phyloP scores from a whole-genome alignment of 352 stramenopile genomes.

The Phytopythium litorale region DNA sequence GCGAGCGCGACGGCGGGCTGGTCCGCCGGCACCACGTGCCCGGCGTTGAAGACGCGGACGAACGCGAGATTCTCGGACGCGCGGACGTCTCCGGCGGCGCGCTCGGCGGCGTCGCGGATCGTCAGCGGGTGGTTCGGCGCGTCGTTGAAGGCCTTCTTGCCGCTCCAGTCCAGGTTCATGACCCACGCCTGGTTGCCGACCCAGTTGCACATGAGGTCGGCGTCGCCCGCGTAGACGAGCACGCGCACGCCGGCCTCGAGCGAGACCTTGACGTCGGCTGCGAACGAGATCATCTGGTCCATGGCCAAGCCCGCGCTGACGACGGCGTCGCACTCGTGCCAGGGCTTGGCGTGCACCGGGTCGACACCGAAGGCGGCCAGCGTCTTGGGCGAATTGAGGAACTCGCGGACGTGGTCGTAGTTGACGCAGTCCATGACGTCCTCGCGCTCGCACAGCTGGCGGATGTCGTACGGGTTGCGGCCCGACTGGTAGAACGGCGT shows the following conservation, averaged over 20 bases:
- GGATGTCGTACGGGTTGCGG: conserved; percentile 78
- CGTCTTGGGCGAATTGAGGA: conserved; percentile 61
- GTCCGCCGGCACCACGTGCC: conserved; percentile 94
- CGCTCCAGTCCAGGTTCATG: conserved; percentile 89
- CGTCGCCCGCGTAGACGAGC: conserved; percentile 96
- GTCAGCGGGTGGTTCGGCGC: conserved; percentile 30
- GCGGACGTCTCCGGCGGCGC: conserved; percentile 32
- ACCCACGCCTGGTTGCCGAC: conserved; percentile 95
- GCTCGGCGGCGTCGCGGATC: conserved; percentile 14
- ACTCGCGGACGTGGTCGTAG: conserved; percentile 62
- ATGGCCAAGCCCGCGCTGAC: conserved; percentile 89
- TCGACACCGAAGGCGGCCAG: conserved; percentile 35
- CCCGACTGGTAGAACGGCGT: conserved; percentile 37
- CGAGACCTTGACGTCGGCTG: conserved; percentile 80
- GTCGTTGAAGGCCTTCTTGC: conserved; percentile 82
- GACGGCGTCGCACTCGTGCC: conserved; percentile 91
- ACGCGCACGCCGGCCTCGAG: conserved; percentile 71
- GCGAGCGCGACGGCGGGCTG: conserved; percentile 87
- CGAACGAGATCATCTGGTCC: conserved; percentile 96
- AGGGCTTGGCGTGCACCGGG: conserved; percentile 52
- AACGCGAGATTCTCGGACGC: conserved; percentile 85
- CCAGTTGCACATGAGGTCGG: conserved; percentile 98
- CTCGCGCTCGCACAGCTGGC: conserved; percentile 39
- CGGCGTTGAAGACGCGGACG: conserved; percentile 91
- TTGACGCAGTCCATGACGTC: conserved; percentile 67